Evolutionary conservation across 345 rosid genomes (phyloP).

Genomic region (Hibiscus mutabilis): DNA sequence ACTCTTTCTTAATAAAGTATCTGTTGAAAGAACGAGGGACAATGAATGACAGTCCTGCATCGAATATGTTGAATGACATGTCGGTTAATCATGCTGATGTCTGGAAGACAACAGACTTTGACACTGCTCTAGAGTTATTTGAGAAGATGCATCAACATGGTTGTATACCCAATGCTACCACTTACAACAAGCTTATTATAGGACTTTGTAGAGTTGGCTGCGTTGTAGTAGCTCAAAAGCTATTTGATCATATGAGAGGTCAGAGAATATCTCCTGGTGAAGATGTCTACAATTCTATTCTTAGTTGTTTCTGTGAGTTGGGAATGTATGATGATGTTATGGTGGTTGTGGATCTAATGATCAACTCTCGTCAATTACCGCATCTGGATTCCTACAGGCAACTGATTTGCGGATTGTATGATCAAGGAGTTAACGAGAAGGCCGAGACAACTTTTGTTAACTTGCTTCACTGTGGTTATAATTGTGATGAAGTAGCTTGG

Average conservation of each 20-base stretch:
- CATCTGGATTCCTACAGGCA: constrained; percentile 54
- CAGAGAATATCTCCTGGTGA: constrained; percentile 50
- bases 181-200: constrained; percentile 50
- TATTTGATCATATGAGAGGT: constrained; percentile 46
- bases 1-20: constrained; percentile 54
- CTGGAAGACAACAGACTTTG: constrained; percentile 57
- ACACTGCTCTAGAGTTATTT: constrained; percentile 44
- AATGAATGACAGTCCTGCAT: constrained; percentile 15
- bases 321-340: too few species aligned
- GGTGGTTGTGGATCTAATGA: constrained; percentile 46
- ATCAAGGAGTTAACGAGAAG: constrained; percentile 40
- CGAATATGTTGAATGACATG: constrained; percentile 20
- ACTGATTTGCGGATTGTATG: constrained; percentile 58
- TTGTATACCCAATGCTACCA: constrained; percentile 48
- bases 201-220: constrained; percentile 59
- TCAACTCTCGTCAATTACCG: constrained; percentile 51
- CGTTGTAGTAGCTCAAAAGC: constrained; percentile 38
- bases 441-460: constrained; percentile 41
- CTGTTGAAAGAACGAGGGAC: constrained; percentile 35
- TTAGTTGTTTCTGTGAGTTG: constrained; percentile 55
- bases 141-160: constrained; percentile 54
- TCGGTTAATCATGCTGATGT: constrained; percentile 31
- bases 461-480: constrained; percentile 53
- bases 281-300: constrained; percentile 47
- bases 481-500: constrained; percentile 81